Evolutionary conservation across 1,284 basidiomycete species (phyloP), one percentile per base, ranked within the genome.

Genomic region (Ganoderma leucocontextum): DNA sequence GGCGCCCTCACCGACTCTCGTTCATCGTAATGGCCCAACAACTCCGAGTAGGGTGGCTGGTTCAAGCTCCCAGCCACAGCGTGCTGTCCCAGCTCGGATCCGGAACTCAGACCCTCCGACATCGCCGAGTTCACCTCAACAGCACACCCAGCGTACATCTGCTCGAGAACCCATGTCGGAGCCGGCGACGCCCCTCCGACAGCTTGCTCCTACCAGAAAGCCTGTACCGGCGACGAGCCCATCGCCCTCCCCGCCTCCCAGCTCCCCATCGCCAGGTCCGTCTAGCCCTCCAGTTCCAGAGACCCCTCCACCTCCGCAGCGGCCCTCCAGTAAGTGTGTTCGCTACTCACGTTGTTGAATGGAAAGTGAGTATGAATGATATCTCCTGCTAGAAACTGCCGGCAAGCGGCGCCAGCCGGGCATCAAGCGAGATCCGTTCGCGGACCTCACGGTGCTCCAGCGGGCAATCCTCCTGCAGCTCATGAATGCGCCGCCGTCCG

Each of bases 401-500:
- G 47, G 22, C n/a, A 60, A 41, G 4, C 70, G 70, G 8, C 68
- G 66, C 33, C 53, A 38, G 13, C 65, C 67, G 0, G 70, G 63
- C 1, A 62, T 73, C 59, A 66, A 72, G 39, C 68, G 69, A 49
- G 87, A 86, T 64, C 84, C 86, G 68, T 91, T 84, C 70, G 82
- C 86, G 1, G 80, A 89, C 72, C 82, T 93, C n/a, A 87, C 88
- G 15, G 72, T 79, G 5, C 76, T 95, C 39, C 88, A 95, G 73
- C 85, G 87, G 59, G 81, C 83, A 36, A 92, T 97, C 71, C 81
- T 95, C 74, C 78, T 87, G 58, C 84, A 87, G 69, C 88, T 95
- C 64, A 73, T 73, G 35, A 80, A 80, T 60, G 81, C 83, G 1
- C n/a, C 62, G 4, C 19, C 53, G 19, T 42, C 69, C 2, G 22